Percentiles rank a stretch among this genome's conserved stretches.
Evolutionary conservation across 2,329 filamentous ascomycete genomes (phyloP).

Genomic region (Cladobotryum mycophilum): DNA sequence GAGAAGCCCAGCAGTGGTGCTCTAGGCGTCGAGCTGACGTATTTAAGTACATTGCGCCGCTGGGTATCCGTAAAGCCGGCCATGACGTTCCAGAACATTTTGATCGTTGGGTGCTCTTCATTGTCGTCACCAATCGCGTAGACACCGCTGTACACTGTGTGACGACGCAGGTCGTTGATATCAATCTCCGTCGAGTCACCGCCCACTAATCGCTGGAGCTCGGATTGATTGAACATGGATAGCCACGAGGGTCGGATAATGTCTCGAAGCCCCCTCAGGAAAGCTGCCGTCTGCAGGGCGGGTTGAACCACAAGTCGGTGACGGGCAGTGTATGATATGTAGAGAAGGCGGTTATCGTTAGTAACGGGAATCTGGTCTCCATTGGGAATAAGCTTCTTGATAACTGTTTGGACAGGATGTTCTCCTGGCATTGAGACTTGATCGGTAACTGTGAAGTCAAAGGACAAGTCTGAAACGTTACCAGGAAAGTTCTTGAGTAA

Average conservation of each 20-base stretch:
- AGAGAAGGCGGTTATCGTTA: conserved; percentile 88
- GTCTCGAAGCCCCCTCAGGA: conserved; percentile 74
- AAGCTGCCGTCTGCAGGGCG: conserved; percentile 74
- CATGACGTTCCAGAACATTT: conserved; percentile 91
- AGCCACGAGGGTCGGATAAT: conserved; percentile 93
- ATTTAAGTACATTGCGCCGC: conserved; percentile 81
- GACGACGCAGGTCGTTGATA: conserved; percentile 72
- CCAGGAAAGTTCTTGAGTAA: conserved; percentile 79
- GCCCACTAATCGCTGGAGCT: conserved; percentile 87
- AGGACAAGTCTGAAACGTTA: conserved; percentile 61
- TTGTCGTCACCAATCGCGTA: conserved; percentile 88
- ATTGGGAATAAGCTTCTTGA: conserved; percentile 67
- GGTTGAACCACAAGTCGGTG: conserved; percentile 82
- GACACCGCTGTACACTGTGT: conserved; percentile 82
- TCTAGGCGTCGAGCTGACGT: conserved; percentile 87
- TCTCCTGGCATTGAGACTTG: conserved; percentile 43
- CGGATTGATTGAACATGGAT: conserved; percentile 96
- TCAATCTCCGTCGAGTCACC: conserved; percentile 83
- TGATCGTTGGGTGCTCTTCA: conserved; percentile 75
- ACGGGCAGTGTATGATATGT: conserved; percentile 84
- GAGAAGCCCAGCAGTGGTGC: conserved; percentile 86
- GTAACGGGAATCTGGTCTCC: conserved; percentile 76
- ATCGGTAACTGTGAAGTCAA: conserved; percentile 89
- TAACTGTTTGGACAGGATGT: conserved; percentile 52
- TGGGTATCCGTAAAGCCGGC: conserved; percentile 67